Base-by-base conservation (phyloP, 495 filamentous ascomycete species). In the Daldinia bambusicola region DNA sequence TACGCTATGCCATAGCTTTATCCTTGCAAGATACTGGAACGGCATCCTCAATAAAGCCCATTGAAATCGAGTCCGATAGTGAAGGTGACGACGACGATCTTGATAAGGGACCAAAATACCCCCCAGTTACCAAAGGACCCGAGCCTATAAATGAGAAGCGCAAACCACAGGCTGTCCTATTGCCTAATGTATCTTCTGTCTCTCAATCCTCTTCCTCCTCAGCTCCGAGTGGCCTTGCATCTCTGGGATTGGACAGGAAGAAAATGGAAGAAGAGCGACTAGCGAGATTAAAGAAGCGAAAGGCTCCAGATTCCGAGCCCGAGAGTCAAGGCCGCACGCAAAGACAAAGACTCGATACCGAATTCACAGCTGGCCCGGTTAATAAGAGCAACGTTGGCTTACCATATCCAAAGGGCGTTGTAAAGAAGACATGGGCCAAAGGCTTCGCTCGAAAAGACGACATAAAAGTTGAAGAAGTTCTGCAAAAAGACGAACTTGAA, bases 401-500 rank as follows among this genome's bases (percentile, higher is more conserved):
- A 6, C 85, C 87, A 14, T 97, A 88, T 75, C 92, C 91, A 0
- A 73, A 81, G 1, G 95, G 95, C 10, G 82, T 84, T 0, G 88
- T 98, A 22, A 98, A 92, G 78, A 94, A 91, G 76, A 99, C 95
- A 0, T 93, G 90, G 87, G 87, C 84, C 0, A 77, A 80, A 26
- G 86, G 88, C 4, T 83, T 84, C 48, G 77, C 80, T 0, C 83
- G 92, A 31, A 76, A 70, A 0, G 83, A 94, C 50, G 93, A 97
- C 61, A 93, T 98, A 73, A 96, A 89, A 70, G 89, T 99, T 43
- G 93, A 97, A 75, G 95, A 98, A 74, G 89, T 98, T 1, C 78
- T 99, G 0, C 91, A 96, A 75, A 87, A 86, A 43, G 76, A 84
- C 5, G 85, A 90, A 38, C 83, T 98, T 0, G 81, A 90, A 18